Evolutionary conservation across 805 yeast genomes (phyloP).

Genomic region (Isabelozyma gotoi): DNA sequence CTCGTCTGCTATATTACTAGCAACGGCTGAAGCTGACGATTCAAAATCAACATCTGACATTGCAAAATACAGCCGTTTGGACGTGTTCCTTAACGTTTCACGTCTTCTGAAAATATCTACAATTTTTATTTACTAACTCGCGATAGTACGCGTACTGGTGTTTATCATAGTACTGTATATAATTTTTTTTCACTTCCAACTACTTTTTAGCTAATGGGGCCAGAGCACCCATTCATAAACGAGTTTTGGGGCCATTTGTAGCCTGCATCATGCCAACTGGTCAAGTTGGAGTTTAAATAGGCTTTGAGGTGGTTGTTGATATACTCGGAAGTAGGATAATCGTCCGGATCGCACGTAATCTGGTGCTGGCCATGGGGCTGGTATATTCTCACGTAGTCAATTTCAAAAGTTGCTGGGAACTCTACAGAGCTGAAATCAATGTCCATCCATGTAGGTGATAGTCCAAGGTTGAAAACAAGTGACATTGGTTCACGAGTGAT

Average conservation of each 20-base stretch:
- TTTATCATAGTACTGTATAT: not conserved
- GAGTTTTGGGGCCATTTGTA: conserved; percentile 61
- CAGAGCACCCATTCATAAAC: conserved; percentile 47
- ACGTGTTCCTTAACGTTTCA: not conserved
- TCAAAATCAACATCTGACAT: not conserved
- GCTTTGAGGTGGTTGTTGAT: conserved; percentile 31
- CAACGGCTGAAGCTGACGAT: not conserved
- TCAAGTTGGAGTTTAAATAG: conserved; percentile 32
- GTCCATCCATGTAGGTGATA: conserved; percentile 39
- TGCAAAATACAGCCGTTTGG: not conserved
- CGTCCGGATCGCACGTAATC: conserved; percentile 39
- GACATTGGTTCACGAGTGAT: conserved; percentile 40
- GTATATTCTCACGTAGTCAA: conserved; percentile 42
- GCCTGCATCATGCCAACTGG: conserved; percentile 40
- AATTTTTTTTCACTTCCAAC: not conserved
- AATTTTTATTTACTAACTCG: not conserved
- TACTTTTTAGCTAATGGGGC: not conserved
- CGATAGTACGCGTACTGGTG: not conserved
- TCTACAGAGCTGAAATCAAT: conserved; percentile 33
- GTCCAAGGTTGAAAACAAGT: conserved; percentile 37
- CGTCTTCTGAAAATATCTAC: not conserved
- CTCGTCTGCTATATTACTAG: not conserved
- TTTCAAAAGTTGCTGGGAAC: conserved; percentile 36
- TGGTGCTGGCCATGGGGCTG: conserved; percentile 29
- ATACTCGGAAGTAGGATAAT: conserved; percentile 36